Evolutionary conservation across 2,329 filamentous ascomycete species (phyloP).

Genomic region (Simplicillium aogashimaense): DNA sequence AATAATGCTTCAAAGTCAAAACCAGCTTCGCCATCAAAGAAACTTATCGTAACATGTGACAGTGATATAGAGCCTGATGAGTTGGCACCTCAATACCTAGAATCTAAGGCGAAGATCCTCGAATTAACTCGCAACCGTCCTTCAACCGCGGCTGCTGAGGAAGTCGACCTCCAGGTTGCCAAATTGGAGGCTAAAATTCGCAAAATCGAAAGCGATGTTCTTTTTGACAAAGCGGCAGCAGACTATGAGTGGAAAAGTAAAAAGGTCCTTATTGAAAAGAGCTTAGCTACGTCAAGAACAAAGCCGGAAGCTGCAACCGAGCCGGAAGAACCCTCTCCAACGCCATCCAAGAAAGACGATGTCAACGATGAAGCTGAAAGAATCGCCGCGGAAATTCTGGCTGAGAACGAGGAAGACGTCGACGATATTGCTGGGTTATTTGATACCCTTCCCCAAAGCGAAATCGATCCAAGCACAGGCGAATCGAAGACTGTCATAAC

Average conservation of each 20-base stretch:
- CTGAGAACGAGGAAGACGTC: conserved; percentile 42
- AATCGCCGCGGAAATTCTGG: conserved; percentile 49
- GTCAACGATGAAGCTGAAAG: conserved; percentile 46
- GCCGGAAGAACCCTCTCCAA: conserved; percentile 3
- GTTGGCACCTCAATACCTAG: conserved; percentile 66
- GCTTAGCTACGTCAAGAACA: conserved; percentile 42
- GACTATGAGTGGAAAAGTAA: conserved; percentile 55
- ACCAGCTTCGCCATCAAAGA: conserved; percentile 25
- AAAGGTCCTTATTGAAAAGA: conserved; percentile 50
- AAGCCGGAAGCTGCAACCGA: conserved; percentile 15
- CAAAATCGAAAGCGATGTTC: conserved; percentile 65
- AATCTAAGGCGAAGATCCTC: conserved; percentile 61
- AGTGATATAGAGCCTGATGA: conserved; percentile 68
- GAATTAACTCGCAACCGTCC: conserved; percentile 40
- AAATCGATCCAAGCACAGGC: conserved; percentile 48
- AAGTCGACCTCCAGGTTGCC: conserved; percentile 15
- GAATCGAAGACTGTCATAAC: conserved; percentile 47
- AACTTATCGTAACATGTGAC: conserved; percentile 42
- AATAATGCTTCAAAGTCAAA: conserved; percentile 13
- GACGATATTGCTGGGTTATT: conserved; percentile 44
- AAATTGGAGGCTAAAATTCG: conserved; percentile 66
- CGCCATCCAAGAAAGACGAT: conserved; percentile 24
- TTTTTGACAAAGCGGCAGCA: conserved; percentile 61
- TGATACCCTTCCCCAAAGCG: conserved; percentile 48
- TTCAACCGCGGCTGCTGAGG: no score